A percentile compares a stretch with the other conserved stretches of the same genome.
Conservation (phyloP, 2,329 filamentous ascomycete genomes). For the Xylaria sp. region DNA sequence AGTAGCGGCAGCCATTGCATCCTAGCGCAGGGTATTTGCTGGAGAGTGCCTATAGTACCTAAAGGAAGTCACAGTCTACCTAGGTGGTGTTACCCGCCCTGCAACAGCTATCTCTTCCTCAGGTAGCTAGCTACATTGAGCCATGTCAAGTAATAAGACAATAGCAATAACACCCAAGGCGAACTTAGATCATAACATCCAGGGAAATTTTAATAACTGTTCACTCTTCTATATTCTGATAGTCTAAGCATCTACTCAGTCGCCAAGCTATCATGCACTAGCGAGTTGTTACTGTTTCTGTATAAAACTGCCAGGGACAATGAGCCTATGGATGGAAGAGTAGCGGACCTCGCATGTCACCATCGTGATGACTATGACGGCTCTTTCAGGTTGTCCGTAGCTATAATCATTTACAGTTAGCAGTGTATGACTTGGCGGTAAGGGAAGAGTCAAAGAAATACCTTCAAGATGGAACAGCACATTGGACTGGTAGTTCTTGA, state of each 20-base stretch:
- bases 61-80: neutral
- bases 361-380: constrained; percentile 58
- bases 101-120: neutral
- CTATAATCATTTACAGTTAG: constrained; percentile 56
- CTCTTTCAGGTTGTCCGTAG: constrained; percentile 85
- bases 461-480: constrained; percentile 97
- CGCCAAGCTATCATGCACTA: neutral
- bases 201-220: neutral
- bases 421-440: neutral
- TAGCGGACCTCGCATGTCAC: neutral
- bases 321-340: neutral
- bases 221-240: neutral
- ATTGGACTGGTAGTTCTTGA: constrained; percentile 99
- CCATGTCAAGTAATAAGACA: neutral
- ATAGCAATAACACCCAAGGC: neutral
- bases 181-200: neutral
- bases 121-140: too few species aligned
- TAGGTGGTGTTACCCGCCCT: neutral
- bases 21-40: neutral
- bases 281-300: neutral
- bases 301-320: neutral
- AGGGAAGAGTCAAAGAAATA: constrained; percentile 54
- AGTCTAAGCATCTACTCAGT: neutral
- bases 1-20: neutral
- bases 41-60: neutral